Evolutionary conservation across 75 land plant genomes (phyloP).

Genomic region (Adiantum capillusveneris): DNA sequence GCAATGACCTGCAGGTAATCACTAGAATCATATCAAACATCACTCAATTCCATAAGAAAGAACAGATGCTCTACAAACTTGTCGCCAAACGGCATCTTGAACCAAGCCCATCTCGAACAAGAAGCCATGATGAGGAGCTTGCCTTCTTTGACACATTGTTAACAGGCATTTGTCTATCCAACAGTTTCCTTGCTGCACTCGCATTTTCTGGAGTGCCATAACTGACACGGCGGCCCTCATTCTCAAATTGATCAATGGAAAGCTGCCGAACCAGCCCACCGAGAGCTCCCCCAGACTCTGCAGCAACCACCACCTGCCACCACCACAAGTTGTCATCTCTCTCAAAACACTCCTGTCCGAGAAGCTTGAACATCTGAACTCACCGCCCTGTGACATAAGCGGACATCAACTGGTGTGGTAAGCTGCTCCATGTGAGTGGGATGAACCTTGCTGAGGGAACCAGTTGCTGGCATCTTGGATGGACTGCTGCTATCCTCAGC

Average conservation of each 20-base stretch:
- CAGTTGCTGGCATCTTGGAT: conserved; percentile 15
- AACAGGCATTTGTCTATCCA: conserved; percentile 43
- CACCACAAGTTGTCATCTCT: background rate
- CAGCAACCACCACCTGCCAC: conserved; percentile 46
- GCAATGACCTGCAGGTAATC: conserved; percentile 26
- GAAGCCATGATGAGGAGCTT: too few species aligned
- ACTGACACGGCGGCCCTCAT: conserved; percentile 48
- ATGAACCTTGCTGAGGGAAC: background rate
- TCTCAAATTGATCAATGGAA: conserved; percentile 51
- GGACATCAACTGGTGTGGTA: conserved; percentile 20
- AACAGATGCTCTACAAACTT: too few species aligned
- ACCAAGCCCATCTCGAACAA: too few species aligned
- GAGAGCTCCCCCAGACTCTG: conserved; percentile 44
- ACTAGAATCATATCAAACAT: too few species aligned
- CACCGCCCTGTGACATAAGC: conserved; percentile 50
- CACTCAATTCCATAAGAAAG: too few species aligned
- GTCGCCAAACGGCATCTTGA: too few species aligned
- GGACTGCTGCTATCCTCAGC: conserved; percentile 23
- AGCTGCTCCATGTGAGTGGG: background rate
- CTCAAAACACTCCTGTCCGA: too few species aligned
- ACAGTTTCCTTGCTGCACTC: conserved; percentile 32
- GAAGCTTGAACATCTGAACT: too few species aligned
- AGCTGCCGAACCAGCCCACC: conserved; percentile 48
- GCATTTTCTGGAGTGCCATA: conserved; percentile 53
- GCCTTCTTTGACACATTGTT: conserved; percentile 43